Evolutionary conservation across 2,329 filamentous ascomycete species (phyloP).

Genomic region (Fusarium xyrophilum): DNA sequence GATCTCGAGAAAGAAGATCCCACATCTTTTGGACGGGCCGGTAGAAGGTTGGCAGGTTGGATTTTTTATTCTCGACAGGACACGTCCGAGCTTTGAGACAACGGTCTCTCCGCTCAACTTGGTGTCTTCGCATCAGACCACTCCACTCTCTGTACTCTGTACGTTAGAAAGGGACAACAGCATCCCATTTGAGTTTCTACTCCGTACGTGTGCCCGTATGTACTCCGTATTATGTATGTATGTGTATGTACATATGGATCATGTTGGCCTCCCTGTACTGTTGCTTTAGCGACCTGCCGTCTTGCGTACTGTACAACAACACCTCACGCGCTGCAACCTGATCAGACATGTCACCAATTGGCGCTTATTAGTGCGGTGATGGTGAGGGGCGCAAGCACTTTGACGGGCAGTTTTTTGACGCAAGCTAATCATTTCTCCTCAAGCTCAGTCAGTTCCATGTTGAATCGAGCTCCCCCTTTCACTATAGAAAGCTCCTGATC

Average conservation of each 20-base stretch:
- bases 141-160: no score
- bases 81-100: constrained; percentile 5
- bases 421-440: not conserved
- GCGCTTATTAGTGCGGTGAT: not conserved
- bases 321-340: not conserved
- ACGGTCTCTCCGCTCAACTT: not conserved
- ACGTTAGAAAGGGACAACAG: not conserved
- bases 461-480: not conserved
- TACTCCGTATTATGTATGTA: no score
- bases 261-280: not conserved
- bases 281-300: not conserved
- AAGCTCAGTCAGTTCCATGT: not conserved
- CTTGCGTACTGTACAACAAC: not conserved
- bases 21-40: not conserved
- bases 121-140: constrained; percentile 4
- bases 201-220: no score
- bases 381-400: not conserved
- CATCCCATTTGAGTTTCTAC: not conserved
- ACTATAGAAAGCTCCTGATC: not conserved
- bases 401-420: not conserved
- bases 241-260: not conserved
- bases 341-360: not conserved
- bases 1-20: not conserved
- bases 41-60: not conserved
- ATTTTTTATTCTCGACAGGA: not conserved